phyloP scores from a whole-genome alignment of 1,284 basidiomycete species.

The Ustilago curta region DNA sequence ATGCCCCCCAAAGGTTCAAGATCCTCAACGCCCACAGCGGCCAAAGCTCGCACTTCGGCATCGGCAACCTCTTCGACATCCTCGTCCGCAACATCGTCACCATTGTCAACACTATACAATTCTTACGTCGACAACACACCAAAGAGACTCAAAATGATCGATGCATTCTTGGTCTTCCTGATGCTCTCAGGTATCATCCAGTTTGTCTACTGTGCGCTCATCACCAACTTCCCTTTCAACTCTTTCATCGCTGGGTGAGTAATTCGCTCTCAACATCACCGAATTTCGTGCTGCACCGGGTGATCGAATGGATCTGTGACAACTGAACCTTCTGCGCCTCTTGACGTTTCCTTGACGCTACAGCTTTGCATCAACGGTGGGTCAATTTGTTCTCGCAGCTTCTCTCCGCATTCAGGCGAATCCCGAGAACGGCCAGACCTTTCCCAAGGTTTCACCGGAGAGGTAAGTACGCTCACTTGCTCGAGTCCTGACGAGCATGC shows the following conservation, averaged over 20 bases:
- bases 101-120: constrained; percentile 73
- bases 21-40: constrained; percentile 18
- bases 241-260: constrained; percentile 93
- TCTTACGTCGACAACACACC: constrained; percentile 84
- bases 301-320: too few relatives aligned
- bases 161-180: constrained; percentile 90
- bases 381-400: constrained; percentile 95
- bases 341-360: not conserved
- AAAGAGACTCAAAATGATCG: constrained; percentile 89
- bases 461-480: constrained; percentile 75
- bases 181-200: constrained; percentile 90
- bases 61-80: constrained; percentile 20
- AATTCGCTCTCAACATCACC: not conserved
- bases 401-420: constrained; percentile 92
- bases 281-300: too few relatives aligned
- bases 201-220: constrained; percentile 88
- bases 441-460: constrained; percentile 82
- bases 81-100: constrained; percentile 15
- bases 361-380: constrained; percentile 91
- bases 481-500: too few relatives aligned
- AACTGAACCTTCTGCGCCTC: too few relatives aligned
- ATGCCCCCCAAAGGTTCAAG: constrained; percentile 45
- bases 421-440: constrained; percentile 77
- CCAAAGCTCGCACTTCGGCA: constrained; percentile 23
- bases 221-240: constrained; percentile 96